Evolutionary conservation across 352 stramenopile genomes (phyloP), one percentile per base, ranked within the genome.

Genomic region (Globisporangium camurandrum): DNA sequence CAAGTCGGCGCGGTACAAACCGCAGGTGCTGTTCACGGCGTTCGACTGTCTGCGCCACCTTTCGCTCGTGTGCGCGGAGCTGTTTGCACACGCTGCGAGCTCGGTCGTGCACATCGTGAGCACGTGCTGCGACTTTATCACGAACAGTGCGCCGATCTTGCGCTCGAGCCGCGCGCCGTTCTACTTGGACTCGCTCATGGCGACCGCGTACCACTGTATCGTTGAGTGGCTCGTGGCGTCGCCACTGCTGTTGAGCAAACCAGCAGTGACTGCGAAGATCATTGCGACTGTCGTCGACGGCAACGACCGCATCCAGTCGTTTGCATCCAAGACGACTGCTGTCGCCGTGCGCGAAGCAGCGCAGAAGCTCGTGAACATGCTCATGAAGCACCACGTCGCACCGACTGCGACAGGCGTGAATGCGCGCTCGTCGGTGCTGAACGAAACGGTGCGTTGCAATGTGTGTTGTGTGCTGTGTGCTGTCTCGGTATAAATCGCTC

Each of bases 341-440:
- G 59, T 78, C 51, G 68, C 75, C 8, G 75, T 85, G 11, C 83
- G 80, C 3, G 73, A 87, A 33, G 76, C 80, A 34, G 81, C 83
- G 9, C 78, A 91, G 50, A 84, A 88, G 46, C 50, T 94, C 10
- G 64, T 91, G 16, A 88, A 84, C 49, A 90, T 88, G 73, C 56
- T 94, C 30, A 87, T 94, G 72, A 94, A 94, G 54, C 80, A 92
- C 51, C 83, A 94, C 51, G 69, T 83, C n/a, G 77, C 76, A 1
- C 70, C 84, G 46, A 69, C 71, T 0, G 69, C 74, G 46, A 67
- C 66, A 16, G 61, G 62, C 42, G 61, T 78, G 36, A 67, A 53
- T 1, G 64, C 67, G 8, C 65, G 72, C 11, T 84, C 69, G 2
- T 77, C 65, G 1, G 51, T 59, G 4, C 42, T 88, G 26, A 86